Conservation (phyloP, 805 yeast genomes). For the Starmerella roubikii region DNA sequence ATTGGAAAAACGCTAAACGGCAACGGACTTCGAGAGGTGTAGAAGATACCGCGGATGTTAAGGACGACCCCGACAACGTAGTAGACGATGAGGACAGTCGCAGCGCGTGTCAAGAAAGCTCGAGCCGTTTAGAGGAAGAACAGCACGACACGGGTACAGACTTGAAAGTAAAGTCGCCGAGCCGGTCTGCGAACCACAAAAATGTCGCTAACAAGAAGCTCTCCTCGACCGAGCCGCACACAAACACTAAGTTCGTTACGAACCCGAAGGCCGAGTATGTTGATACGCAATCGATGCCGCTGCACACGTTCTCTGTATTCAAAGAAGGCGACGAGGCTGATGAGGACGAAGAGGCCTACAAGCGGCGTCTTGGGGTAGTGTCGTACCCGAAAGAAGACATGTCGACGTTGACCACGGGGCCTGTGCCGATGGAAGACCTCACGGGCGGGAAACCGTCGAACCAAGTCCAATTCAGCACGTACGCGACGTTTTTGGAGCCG, state of each 20-base stretch:
- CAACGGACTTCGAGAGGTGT: background rate
- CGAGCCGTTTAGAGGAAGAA: no score
- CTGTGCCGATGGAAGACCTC: slow-evolving; percentile 74
- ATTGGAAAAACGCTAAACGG: background rate
- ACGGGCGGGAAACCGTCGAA: slow-evolving; percentile 72
- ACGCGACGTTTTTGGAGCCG: slow-evolving; percentile 71
- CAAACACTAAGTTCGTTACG: slow-evolving; percentile 29
- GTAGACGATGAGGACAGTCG: no score
- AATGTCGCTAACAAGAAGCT: no score
- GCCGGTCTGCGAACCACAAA: no score
- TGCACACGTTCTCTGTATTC: slow-evolving; percentile 54
- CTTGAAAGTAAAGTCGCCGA: no score
- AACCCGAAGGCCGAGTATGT: slow-evolving; percentile 72
- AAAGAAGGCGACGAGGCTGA: slow-evolving; percentile 56
- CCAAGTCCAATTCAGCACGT: slow-evolving; percentile 86
- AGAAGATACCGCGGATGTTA: no score
- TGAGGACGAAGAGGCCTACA: slow-evolving; percentile 59
- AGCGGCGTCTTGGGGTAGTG: slow-evolving; percentile 71
- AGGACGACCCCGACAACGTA: no score
- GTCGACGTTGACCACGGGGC: slow-evolving; percentile 68
- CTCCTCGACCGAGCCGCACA: no score
- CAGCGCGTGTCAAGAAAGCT: no score
- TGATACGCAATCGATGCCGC: slow-evolving; percentile 51
- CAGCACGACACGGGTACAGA: no score
- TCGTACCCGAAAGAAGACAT: slow-evolving; percentile 76